These are phyloP conservation scores for Urtica urens DNA, from an alignment of 306 rosid species.

Conservation along the genomic window DNA sequence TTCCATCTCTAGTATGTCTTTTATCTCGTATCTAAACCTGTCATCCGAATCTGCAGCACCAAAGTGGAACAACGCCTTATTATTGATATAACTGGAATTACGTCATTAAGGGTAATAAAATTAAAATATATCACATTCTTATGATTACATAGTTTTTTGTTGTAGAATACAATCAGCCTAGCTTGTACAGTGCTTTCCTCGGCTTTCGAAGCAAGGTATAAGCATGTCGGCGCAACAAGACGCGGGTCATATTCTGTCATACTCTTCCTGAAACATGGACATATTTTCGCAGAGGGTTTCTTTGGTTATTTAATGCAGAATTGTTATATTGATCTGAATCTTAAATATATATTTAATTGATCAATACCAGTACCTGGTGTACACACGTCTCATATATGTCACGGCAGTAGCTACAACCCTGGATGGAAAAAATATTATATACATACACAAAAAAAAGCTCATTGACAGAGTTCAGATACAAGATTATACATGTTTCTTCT, in stretches of 20 bases:
- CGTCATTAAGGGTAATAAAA: too few species aligned
- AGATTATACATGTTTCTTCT: too few species aligned
- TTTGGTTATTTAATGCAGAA: not conserved
- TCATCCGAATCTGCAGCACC: constrained; percentile 63
- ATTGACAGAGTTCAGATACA: constrained; percentile 5
- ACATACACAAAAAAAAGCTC: too few species aligned
- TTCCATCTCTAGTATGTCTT: constrained; percentile 96
- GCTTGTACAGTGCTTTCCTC: constrained; percentile 97
- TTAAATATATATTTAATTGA: not conserved
- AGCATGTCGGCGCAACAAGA: constrained; percentile 88
- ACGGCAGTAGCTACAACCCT: constrained; percentile 98
- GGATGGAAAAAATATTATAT: constrained; percentile 20
- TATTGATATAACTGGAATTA: too few species aligned
- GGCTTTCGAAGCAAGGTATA: constrained; percentile 83
- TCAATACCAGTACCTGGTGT: constrained; percentile 59
- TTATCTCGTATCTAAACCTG: constrained; percentile 69
- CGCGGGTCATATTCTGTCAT: constrained; percentile 89
- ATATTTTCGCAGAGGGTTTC: too few species aligned
- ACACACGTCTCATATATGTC: constrained; percentile 92
- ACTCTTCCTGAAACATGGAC: constrained; percentile 66
- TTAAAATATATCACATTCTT: constrained; percentile 4
- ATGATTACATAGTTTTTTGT: constrained; percentile 49
- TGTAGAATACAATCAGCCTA: constrained; percentile 63
- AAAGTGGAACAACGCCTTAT: too few species aligned
- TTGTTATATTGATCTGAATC: too few species aligned